Evolutionary conservation across 2,329 filamentous ascomycete genomes (phyloP), one percentile per base, ranked within the genome.

Genomic region (Zasmidium cellare): DNA sequence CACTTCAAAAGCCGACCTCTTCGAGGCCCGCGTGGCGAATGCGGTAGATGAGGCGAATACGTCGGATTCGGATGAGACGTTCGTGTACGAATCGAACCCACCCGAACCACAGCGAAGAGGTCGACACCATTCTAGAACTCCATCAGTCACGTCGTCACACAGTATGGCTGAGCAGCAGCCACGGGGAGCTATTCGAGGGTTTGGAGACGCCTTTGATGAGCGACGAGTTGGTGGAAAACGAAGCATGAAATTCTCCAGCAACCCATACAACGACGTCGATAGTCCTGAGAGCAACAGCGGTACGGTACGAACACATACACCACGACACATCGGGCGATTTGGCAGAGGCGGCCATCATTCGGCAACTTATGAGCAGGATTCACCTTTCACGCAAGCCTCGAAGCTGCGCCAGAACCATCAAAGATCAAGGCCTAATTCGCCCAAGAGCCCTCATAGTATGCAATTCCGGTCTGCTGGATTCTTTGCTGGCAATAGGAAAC

Each of bases 71-170:
- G 94, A 97, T 69, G 94, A 97, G 75, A 97, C 94, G 0, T 99
- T 97, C 74, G 94, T 99, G 16, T 99, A 99, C 76, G 94, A 99
- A 75, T 97, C 94, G 23, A 99, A 99, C 70, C 94, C 93, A 9
- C 82, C 83, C 14, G 85, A 87, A 65, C 78, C 80, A 22, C 80
- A 76, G 55, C 75, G 82, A 25, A 79, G 83, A 52, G 90, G 91
- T 52, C 85, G 92, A 60, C 91, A 93, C 74, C 93, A 97, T 76
- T 97, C 93, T 19, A 86, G 94, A 62, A 99, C 94, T 1, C 94
- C 94, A 6, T 97, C 92, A 74, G 90, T 92, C 46, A 96, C 93
- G 3, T 97, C 93, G 12, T 80, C 85, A 67, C 80, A 80, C 19
- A 91, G 88, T 74, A 86, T 90, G 67, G 80, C 84, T 12, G 88